A percentile compares a stretch with the other conserved stretches of the same genome.
Evolutionary conservation across 2,329 filamentous ascomycete species (phyloP).

Genomic region (Colletotrichum higginsianum): DNA sequence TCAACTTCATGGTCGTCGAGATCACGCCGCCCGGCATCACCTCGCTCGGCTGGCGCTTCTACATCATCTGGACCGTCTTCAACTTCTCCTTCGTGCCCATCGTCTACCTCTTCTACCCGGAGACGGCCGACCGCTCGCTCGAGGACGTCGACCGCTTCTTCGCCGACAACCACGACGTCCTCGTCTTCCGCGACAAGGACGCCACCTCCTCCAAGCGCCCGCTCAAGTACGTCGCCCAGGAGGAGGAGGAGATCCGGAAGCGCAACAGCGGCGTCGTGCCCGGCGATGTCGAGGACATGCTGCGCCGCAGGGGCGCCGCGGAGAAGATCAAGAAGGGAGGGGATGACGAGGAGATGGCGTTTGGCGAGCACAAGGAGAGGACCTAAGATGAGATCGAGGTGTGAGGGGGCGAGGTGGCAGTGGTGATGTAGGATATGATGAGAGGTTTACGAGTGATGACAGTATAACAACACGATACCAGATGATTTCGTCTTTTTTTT

Average conservation of each 20-base stretch:
- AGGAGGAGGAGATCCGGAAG: constrained; percentile 46
- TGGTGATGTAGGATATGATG: neutral
- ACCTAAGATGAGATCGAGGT: neutral
- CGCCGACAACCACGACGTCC: constrained; percentile 45
- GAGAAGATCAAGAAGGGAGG: constrained; percentile 27
- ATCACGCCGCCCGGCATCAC: constrained; percentile 56
- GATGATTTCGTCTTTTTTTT: neutral
- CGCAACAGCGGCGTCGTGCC: constrained; percentile 14
- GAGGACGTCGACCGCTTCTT: constrained; percentile 48
- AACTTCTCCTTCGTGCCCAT: constrained; percentile 62
- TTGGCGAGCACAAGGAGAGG: constrained; percentile 38
- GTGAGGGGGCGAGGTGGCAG: neutral
- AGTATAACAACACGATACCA: constrained; percentile 2
- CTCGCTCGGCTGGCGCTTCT: constrained; percentile 66
- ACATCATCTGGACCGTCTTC: constrained; percentile 66
- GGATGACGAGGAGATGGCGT: constrained; percentile 36
- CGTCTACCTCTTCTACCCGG: constrained; percentile 65
- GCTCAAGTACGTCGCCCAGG: constrained; percentile 43
- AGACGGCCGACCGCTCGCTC: constrained; percentile 53
- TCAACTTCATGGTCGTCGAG: constrained; percentile 49
- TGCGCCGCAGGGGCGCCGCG: constrained; percentile 16
- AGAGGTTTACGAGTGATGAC: constrained; percentile 2
- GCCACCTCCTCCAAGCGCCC: constrained; percentile 45
- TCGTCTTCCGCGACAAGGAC: constrained; percentile 46
- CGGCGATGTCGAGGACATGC: constrained; percentile 20